Conservation (phyloP, 495 filamentous ascomycete genomes). For the Aspergillus olivimuriae region DNA sequence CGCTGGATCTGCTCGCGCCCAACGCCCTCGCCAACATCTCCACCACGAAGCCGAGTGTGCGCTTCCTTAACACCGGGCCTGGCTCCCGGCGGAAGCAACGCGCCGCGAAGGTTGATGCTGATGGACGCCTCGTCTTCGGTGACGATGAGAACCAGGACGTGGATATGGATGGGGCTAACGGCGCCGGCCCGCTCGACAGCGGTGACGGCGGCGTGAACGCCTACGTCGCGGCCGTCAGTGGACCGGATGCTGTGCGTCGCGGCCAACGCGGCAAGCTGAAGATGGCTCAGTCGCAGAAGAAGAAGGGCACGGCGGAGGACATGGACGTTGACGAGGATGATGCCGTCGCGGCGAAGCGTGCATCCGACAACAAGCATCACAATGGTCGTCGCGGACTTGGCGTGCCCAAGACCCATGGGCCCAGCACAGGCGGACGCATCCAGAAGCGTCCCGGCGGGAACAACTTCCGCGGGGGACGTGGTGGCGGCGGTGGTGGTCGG, state of each 20-base stretch:
- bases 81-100: slow-evolving; percentile 42
- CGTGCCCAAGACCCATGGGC: slow-evolving; percentile 37
- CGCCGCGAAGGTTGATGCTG: slow-evolving; percentile 63
- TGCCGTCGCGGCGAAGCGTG: slow-evolving; percentile 18
- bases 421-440: slow-evolving; percentile 29
- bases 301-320: slow-evolving; percentile 50
- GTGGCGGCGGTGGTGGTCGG: slow-evolving; percentile 17
- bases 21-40: slow-evolving; percentile 90
- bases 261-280: slow-evolving; percentile 83
- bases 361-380: slow-evolving; percentile 6
- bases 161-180: slow-evolving; percentile 46
- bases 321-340: slow-evolving; percentile 64
- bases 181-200: slow-evolving; percentile 20
- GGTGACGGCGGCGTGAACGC: slow-evolving; percentile 66
- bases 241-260: slow-evolving; percentile 72
- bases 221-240: slow-evolving; percentile 84
- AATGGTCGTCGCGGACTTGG: slow-evolving; percentile 40
- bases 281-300: slow-evolving; percentile 62
- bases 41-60: slow-evolving; percentile 68
- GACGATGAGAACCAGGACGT: slow-evolving; percentile 48
- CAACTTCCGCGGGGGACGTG: slow-evolving; percentile 16
- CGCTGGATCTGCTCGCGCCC: slow-evolving; percentile 84
- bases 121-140: slow-evolving; percentile 85
- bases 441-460: slow-evolving; percentile 23
- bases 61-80: slow-evolving; percentile 38